phyloP scores from a whole-genome alignment of 192 early-diverging fungal genomes.

The Coemansia sp. region DNA sequence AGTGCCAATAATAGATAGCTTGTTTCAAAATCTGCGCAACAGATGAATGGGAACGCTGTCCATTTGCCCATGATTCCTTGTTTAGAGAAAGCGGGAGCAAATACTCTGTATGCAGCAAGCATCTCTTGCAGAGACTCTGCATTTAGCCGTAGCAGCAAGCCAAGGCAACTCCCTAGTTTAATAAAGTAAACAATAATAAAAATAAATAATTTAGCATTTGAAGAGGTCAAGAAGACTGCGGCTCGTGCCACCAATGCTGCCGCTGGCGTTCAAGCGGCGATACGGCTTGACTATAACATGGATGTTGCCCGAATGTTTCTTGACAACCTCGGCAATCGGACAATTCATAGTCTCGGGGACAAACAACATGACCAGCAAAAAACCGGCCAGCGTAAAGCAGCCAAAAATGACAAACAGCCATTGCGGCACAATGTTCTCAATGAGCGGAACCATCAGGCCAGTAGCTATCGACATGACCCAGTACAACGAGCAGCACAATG shows the following conservation, averaged over 20 bases:
- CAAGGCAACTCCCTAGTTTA: neutral
- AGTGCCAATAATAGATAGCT: too few species aligned
- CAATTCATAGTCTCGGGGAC: conserved; percentile 75
- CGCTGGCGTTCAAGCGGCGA: neutral
- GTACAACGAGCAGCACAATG: conserved; percentile 67
- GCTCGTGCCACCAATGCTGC: neutral
- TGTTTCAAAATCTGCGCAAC: too few species aligned
- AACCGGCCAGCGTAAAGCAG: conserved; percentile 42
- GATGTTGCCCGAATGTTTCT: conserved; percentile 26
- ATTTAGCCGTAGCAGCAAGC: too few species aligned
- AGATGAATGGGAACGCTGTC: too few species aligned
- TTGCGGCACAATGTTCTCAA: conserved; percentile 24
- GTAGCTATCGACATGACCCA: conserved; percentile 59
- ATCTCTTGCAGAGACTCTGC: too few species aligned
- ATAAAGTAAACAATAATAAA: neutral
- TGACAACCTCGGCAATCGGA: conserved; percentile 37
- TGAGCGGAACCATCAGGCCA: conserved; percentile 53
- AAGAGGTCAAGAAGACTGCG: conserved; percentile 1
- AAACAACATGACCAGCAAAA: conserved; percentile 57
- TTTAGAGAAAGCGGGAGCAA: too few species aligned
- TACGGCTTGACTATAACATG: conserved; percentile 22
- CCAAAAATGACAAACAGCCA: conserved; percentile 63
- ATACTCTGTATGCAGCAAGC: too few species aligned
- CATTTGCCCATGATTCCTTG: too few species aligned
- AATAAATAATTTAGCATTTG: neutral